A percentile compares a stretch with the other conserved stretches of the same genome.
Evolutionary conservation across 768 basidiomycete genomes (phyloP).

Genomic region (Asterophora parasitica): DNA sequence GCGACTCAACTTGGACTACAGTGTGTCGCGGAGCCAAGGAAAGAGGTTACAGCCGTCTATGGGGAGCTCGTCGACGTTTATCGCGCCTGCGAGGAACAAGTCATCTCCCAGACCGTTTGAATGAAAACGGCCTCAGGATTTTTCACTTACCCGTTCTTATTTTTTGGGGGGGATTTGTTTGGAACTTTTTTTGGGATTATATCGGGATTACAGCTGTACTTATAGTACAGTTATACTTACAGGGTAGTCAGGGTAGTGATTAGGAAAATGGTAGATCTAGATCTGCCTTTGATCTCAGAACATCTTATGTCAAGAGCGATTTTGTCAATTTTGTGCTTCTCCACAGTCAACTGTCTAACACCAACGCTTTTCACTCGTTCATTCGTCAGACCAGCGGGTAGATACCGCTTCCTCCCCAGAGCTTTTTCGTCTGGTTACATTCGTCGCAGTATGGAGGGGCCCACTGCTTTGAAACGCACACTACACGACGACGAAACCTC

Average conservation of each 20-base stretch:
- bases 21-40: conserved; percentile 57
- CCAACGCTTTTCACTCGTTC: background rate
- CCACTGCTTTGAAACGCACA: conserved; percentile 11
- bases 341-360: conserved; percentile 3
- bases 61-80: conserved; percentile 49
- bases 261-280: background rate
- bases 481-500: conserved; percentile 2
- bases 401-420: background rate
- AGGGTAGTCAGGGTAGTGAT: too few relatives aligned
- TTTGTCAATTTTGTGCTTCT: conserved; percentile 4
- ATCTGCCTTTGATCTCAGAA: background rate
- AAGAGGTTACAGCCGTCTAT: conserved; percentile 44
- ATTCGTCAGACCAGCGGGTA: background rate
- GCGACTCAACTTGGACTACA: conserved; percentile 49
- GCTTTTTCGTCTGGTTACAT: background rate
- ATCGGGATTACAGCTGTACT: too few relatives aligned
- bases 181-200: too few relatives aligned
- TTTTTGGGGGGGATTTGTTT: too few relatives aligned
- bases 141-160: too few relatives aligned
- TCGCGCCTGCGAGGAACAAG: conserved; percentile 50
- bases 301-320: conserved; percentile 12
- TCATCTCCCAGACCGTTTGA: conserved; percentile 24
- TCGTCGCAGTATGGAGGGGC: conserved; percentile 9
- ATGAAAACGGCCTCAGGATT: background rate
- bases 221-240: too few relatives aligned